Evolutionary conservation across 768 basidiomycete species (phyloP).

Genomic region (Russula virescens): DNA sequence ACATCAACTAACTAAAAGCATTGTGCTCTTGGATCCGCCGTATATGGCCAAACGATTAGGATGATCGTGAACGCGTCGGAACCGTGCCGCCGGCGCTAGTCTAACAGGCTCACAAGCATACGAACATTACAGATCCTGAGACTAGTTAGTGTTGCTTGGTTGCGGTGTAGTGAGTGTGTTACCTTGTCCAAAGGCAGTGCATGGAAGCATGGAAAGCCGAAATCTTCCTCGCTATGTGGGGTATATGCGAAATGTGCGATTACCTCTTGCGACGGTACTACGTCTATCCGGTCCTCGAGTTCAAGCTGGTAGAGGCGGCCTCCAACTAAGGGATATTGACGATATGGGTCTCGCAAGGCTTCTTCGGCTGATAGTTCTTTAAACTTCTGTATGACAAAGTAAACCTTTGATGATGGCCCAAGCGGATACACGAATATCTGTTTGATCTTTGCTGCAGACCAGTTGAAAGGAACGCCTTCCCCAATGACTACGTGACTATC

Average conservation of each 20-base stretch:
- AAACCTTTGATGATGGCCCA: neutral
- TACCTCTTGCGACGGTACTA: neutral
- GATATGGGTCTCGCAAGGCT: neutral
- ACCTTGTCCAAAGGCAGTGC: conserved; percentile 4
- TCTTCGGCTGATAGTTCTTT: neutral
- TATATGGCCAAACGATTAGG: too few species aligned
- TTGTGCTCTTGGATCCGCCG: too few species aligned
- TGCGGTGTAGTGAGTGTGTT: neutral
- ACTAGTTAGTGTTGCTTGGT: neutral
- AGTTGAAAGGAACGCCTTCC: neutral
- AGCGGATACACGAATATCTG: neutral
- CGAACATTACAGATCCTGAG: too few species aligned
- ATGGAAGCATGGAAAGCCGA: conserved; percentile 1
- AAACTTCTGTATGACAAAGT: neutral
- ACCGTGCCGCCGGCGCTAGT: too few species aligned
- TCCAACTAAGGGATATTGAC: neutral
- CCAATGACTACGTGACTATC: neutral
- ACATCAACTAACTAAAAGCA: too few species aligned
- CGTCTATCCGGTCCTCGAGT: neutral
- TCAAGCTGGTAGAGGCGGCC: neutral
- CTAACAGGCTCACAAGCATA: too few species aligned
- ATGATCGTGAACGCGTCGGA: too few species aligned
- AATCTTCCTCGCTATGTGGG: neutral
- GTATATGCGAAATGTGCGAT: neutral
- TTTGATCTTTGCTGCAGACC: neutral